These are phyloP conservation scores for Pleurotus tuber-regium DNA, from an alignment of 768 basidiomycete species.

Conservation along the genomic window DNA sequence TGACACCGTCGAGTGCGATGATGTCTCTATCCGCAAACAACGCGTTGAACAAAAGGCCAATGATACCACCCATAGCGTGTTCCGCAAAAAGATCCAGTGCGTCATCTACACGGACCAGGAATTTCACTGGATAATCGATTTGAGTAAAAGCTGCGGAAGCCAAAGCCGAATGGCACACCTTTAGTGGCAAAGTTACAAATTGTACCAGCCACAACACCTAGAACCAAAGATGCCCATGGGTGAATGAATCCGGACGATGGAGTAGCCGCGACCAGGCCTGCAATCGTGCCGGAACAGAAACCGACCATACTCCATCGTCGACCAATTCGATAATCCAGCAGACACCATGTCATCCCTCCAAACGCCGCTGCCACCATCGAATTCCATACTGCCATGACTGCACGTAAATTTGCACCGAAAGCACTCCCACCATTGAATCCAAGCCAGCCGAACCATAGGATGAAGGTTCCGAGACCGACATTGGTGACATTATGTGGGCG, in stretches of 20 bases:
- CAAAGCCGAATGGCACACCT: constrained; percentile 36
- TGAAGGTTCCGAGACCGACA: constrained; percentile 79
- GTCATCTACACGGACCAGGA: constrained; percentile 73
- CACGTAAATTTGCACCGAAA: constrained; percentile 85
- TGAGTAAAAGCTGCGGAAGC: not conserved
- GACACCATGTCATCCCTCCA: constrained; percentile 81
- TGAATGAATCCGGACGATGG: constrained; percentile 83
- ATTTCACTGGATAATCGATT: constrained; percentile 50
- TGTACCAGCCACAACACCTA: constrained; percentile 70
- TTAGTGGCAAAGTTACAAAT: constrained; percentile 85
- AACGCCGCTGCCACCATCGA: constrained; percentile 84
- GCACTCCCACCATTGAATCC: constrained; percentile 93
- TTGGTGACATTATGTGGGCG: constrained; percentile 86
- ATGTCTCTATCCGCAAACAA: constrained; percentile 70
- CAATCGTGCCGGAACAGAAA: constrained; percentile 90
- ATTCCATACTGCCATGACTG: constrained; percentile 84
- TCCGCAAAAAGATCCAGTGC: constrained; percentile 91
- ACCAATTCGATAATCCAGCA: constrained; percentile 72
- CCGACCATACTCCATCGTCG: constrained; percentile 88
- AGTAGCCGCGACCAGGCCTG: constrained; percentile 86
- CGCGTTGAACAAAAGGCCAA: constrained; percentile 70
- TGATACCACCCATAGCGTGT: constrained; percentile 82
- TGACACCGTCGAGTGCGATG: constrained; percentile 68
- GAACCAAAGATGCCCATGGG: constrained; percentile 72
- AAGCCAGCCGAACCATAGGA: constrained; percentile 86